These are phyloP conservation scores for Colletotrichum eremochloae DNA, from an alignment of 2,329 filamentous ascomycete genomes.

Conservation along the genomic window DNA sequence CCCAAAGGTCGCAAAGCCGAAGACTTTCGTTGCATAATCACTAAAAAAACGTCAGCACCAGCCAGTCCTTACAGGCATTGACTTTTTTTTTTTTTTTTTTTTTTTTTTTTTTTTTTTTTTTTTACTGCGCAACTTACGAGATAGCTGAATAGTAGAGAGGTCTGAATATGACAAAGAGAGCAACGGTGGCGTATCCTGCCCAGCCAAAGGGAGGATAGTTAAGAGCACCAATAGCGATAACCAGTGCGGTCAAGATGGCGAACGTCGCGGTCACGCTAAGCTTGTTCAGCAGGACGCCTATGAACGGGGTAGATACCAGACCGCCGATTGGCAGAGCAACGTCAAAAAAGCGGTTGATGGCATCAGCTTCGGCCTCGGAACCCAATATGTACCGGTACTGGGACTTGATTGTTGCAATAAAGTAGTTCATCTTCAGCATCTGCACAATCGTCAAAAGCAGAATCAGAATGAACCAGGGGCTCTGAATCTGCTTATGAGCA, in stretches of 20 bases:
- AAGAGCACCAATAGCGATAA: conserved; percentile 73
- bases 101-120: no score
- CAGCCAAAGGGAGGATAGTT: conserved; percentile 74
- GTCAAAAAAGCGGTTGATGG: conserved; percentile 59
- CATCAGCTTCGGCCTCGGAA: conserved; percentile 56
- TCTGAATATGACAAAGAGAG: conserved; percentile 78
- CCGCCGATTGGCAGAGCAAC: conserved; percentile 75
- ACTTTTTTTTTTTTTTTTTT: no score
- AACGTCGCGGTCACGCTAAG: conserved; percentile 73
- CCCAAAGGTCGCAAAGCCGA: conserved; percentile 84
- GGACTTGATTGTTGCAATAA: conserved; percentile 74
- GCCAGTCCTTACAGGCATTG: neutral
- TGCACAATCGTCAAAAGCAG: conserved; percentile 72
- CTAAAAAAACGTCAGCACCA: conserved; percentile 44
- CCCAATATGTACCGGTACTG: conserved; percentile 78
- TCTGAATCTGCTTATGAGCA: conserved; percentile 73
- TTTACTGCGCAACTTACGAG: conserved; percentile 58
- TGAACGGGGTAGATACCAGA: conserved; percentile 77
- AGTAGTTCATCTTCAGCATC: conserved; percentile 78
- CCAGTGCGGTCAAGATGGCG: conserved; percentile 68
- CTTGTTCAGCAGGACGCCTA: conserved; percentile 77
- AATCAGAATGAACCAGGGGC: conserved; percentile 80
- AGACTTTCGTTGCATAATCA: conserved; percentile 84
- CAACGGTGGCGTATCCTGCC: conserved; percentile 76
- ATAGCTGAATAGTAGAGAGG: conserved; percentile 84